Evolutionary conservation across 2,329 filamentous ascomycete genomes (phyloP).

Genomic region (Stemphylium beticola): DNA sequence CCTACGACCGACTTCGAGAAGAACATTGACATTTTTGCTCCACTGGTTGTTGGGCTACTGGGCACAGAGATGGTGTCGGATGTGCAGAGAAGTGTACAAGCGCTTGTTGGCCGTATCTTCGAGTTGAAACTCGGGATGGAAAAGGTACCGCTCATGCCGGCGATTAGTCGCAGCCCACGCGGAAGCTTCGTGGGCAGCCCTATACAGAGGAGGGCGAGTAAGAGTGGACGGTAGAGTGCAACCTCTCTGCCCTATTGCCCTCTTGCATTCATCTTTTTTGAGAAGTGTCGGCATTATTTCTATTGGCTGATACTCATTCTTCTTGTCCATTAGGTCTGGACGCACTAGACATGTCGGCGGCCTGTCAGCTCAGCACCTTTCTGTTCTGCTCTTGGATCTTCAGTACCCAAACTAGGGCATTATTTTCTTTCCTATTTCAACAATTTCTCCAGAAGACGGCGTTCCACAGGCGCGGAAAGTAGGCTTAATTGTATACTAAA

Average conservation of each 20-base stretch:
- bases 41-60: slow-evolving; percentile 81
- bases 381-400: background rate
- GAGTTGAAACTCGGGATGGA: slow-evolving; percentile 56
- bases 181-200: slow-evolving; percentile 33
- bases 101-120: slow-evolving; percentile 79
- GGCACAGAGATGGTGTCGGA: slow-evolving; percentile 81
- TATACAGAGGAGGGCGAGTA: slow-evolving; percentile 17
- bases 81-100: slow-evolving; percentile 77
- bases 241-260: background rate
- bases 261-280: background rate
- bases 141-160: slow-evolving; percentile 34
- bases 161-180: slow-evolving; percentile 25
- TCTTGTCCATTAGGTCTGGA: no score
- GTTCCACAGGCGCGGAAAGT: no score
- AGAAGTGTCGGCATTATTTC: background rate
- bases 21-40: slow-evolving; percentile 84
- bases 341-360: background rate
- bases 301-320: no score
- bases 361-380: background rate
- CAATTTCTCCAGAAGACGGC: no score
- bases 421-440: no score
- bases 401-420: no score
- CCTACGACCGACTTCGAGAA: slow-evolving; percentile 78
- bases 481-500: no score
- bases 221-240: slow-evolving; percentile 10